A percentile compares a stretch with the other conserved stretches of the same genome.
Conservation (phyloP, 257 asterid genomes). For the Parsonsia alboflavescens region DNA sequence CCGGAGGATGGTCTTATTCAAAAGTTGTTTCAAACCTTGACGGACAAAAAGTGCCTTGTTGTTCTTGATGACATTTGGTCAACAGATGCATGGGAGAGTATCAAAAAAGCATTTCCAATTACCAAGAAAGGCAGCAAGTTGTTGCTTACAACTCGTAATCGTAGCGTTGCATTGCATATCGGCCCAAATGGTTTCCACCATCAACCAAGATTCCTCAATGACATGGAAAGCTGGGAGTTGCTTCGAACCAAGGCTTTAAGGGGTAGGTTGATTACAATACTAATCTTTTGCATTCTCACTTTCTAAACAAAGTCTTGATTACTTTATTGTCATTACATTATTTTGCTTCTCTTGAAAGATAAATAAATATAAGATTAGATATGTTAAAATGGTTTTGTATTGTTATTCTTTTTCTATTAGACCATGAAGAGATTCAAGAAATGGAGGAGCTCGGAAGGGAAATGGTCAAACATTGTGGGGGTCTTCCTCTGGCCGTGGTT, state of each 20-base stretch:
- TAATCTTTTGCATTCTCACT: no score
- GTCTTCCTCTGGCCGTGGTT: no score
- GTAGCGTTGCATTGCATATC: not conserved
- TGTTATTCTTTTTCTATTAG: not conserved
- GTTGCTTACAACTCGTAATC: constrained; percentile 9
- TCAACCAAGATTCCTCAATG: not conserved
- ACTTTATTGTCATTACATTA: no score
- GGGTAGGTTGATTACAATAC: not conserved
- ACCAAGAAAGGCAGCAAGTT: not conserved
- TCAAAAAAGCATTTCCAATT: not conserved
- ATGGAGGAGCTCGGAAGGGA: not conserved
- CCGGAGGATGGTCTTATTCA: constrained; percentile 20
- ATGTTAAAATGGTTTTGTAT: no score
- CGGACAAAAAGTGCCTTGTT: constrained; percentile 29
- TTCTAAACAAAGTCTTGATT: no score
- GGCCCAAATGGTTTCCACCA: constrained; percentile 4
- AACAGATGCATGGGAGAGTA: not conserved
- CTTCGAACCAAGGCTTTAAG: not conserved
- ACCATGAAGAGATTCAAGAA: not conserved
- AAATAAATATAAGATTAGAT: no score
- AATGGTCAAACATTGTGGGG: constrained; percentile 8
- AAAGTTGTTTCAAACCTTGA: constrained; percentile 25
- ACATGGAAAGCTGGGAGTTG: not conserved
- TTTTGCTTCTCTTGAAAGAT: no score
- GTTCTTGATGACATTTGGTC: constrained; percentile 41